Evolutionary conservation across 1,284 basidiomycete genomes (phyloP).

Genomic region (Rhodotorula sp.): DNA sequence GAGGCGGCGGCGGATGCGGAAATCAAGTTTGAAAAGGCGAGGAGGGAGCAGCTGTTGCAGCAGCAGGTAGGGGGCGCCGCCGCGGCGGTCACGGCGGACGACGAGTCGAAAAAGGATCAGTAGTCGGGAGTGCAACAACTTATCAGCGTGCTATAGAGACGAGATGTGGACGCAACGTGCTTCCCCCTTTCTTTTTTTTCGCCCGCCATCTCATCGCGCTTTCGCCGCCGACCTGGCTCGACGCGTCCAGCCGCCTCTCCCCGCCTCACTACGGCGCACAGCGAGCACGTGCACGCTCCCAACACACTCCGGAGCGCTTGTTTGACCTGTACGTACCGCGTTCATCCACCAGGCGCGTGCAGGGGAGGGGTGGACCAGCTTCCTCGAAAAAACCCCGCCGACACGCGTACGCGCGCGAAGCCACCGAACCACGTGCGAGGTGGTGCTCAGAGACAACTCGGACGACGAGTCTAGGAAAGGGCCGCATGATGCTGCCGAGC

Average conservation of each 20-base stretch:
- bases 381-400: neutral
- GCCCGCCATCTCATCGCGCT: too few relatives aligned
- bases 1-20: slow-evolving; percentile 21
- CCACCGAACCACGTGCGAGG: neutral
- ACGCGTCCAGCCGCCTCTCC: too few relatives aligned
- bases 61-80: neutral
- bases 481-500: neutral
- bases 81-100: neutral
- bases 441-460: neutral
- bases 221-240: too few relatives aligned
- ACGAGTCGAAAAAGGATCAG: slow-evolving; percentile 13
- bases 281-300: too few relatives aligned
- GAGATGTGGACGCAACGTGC: too few relatives aligned
- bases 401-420: slow-evolving; percentile 4
- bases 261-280: too few relatives aligned
- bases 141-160: too few relatives aligned
- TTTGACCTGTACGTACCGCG: too few relatives aligned
- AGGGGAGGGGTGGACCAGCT: neutral
- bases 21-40: slow-evolving; percentile 7
- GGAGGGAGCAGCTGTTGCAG: slow-evolving; percentile 12
- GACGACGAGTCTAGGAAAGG: neutral
- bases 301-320: too few relatives aligned
- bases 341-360: too few relatives aligned
- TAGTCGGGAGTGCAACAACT: too few relatives aligned
- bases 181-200: too few relatives aligned